A percentile compares a stretch with the other conserved stretches of the same genome.
phyloP scores from a whole-genome alignment of 1,139 yeast genomes.

The Debaryomyces sp. region DNA sequence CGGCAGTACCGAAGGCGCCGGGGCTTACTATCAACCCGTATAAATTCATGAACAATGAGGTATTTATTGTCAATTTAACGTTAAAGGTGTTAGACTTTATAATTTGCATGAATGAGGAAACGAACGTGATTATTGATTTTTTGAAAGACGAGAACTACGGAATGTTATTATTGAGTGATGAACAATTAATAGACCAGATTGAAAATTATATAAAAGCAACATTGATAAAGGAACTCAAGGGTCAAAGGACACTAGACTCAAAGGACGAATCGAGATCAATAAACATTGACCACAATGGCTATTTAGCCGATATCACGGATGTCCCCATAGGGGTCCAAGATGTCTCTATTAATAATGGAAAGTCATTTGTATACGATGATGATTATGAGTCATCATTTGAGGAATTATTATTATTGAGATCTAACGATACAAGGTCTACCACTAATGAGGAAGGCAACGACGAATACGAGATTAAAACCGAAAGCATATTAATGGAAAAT shows the following conservation, averaged over 20 bases:
- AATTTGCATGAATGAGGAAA: constrained; percentile 16
- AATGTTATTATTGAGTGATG: constrained; percentile 32
- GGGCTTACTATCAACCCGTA: neutral
- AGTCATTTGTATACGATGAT: constrained; percentile 16
- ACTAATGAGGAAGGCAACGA: constrained; percentile 14
- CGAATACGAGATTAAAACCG: constrained; percentile 7
- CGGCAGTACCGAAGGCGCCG: neutral
- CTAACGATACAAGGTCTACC: constrained; percentile 24
- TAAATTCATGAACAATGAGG: constrained; percentile 22
- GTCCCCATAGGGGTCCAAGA: constrained; percentile 8
- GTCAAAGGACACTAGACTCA: constrained; percentile 3
- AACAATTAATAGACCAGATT: constrained; percentile 29
- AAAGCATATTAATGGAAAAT: constrained; percentile 1
- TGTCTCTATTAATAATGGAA: constrained; percentile 15
- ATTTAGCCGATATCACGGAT: neutral
- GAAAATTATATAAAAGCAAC: constrained; percentile 28
- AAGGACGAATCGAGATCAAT: neutral
- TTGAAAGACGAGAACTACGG: constrained; percentile 36
- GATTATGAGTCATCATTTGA: constrained; percentile 26
- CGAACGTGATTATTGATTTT: constrained; percentile 25
- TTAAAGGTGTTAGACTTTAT: constrained; percentile 27
- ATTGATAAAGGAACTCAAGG: constrained; percentile 16
- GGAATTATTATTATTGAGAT: constrained; percentile 23
- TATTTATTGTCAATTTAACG: constrained; percentile 37
- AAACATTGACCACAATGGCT: neutral